Conservation (phyloP, 805 yeast species). For the Ogataea neopini region DNA sequence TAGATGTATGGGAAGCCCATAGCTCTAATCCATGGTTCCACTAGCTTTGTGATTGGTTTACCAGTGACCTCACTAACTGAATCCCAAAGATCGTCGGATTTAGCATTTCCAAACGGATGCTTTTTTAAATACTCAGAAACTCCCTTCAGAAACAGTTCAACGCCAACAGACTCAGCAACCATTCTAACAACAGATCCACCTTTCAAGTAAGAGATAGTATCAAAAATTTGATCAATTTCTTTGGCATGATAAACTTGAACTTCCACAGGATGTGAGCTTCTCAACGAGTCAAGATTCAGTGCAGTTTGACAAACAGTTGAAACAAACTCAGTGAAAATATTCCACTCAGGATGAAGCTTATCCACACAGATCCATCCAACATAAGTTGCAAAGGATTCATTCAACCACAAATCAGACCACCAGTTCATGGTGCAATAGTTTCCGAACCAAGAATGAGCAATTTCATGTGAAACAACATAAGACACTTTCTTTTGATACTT, state of each 20-base stretch:
- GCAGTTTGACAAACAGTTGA: conserved; percentile 53
- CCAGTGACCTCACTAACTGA: conserved; percentile 65
- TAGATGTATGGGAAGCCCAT: conserved; percentile 72
- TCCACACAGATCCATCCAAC: conserved; percentile 73
- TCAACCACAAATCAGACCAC: conserved; percentile 93
- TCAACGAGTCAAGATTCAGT: conserved; percentile 54
- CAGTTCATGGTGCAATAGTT: conserved; percentile 87
- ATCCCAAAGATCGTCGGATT: conserved; percentile 71
- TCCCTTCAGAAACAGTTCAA: conserved; percentile 67
- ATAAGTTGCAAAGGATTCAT: conserved; percentile 91
- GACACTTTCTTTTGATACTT: conserved; percentile 69
- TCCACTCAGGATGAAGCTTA: conserved; percentile 77
- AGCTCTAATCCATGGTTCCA: conserved; percentile 71
- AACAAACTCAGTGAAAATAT: conserved; percentile 60
- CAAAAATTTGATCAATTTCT: conserved; percentile 81
- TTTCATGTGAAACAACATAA: conserved; percentile 81
- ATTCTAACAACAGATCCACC: conserved; percentile 79
- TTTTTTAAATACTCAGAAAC: conserved; percentile 66
- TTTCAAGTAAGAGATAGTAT: conserved; percentile 76
- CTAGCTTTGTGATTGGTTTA: conserved; percentile 55
- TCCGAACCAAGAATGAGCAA: conserved; percentile 93
- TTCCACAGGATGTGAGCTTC: conserved; percentile 77
- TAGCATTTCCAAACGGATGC: conserved; percentile 69
- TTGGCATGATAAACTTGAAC: conserved; percentile 78
- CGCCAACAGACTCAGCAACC: conserved; percentile 72